phyloP scores from a whole-genome alignment of 768 basidiomycete species.

The Boletus reticuloceps region DNA sequence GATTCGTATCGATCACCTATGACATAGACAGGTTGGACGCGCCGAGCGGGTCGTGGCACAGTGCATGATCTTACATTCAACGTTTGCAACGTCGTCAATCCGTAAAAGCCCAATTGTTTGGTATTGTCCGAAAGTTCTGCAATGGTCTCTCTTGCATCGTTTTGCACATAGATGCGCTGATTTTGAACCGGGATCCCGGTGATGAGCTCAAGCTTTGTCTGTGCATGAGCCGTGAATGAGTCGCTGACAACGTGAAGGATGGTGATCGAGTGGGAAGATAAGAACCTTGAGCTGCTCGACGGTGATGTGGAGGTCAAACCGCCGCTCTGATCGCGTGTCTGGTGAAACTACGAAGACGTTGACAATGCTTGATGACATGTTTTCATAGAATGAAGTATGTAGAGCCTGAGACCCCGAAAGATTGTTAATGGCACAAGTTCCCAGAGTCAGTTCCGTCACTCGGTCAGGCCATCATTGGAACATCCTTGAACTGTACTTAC shows the following conservation, averaged over 20 bases:
- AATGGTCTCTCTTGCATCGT: slow-evolving; percentile 52
- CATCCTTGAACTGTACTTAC: too few relatives aligned
- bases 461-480: too few relatives aligned
- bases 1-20: slow-evolving; percentile 61
- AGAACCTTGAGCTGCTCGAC: slow-evolving; percentile 80
- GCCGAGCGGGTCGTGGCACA: background rate
- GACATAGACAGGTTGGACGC: slow-evolving; percentile 42
- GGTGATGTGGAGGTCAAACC: slow-evolving; percentile 72
- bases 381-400: too few relatives aligned
- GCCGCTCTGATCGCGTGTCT: slow-evolving; percentile 88
- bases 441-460: too few relatives aligned
- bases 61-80: slow-evolving; percentile 58
- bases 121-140: slow-evolving; percentile 63
- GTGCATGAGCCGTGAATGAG: background rate
- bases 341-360: slow-evolving; percentile 80
- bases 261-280: background rate
- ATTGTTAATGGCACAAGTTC: too few relatives aligned
- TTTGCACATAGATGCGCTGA: slow-evolving; percentile 65
- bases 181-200: slow-evolving; percentile 84
- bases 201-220: slow-evolving; percentile 83
- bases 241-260: background rate
- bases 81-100: slow-evolving; percentile 72
- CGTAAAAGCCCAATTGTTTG: slow-evolving; percentile 71
- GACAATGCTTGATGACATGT: slow-evolving; percentile 48
- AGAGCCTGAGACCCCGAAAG: too few relatives aligned